Evolutionary conservation across 768 basidiomycete genomes (phyloP), one percentile per base, ranked within the genome.

Genomic region (Gloeopeniophorella convolvens): DNA sequence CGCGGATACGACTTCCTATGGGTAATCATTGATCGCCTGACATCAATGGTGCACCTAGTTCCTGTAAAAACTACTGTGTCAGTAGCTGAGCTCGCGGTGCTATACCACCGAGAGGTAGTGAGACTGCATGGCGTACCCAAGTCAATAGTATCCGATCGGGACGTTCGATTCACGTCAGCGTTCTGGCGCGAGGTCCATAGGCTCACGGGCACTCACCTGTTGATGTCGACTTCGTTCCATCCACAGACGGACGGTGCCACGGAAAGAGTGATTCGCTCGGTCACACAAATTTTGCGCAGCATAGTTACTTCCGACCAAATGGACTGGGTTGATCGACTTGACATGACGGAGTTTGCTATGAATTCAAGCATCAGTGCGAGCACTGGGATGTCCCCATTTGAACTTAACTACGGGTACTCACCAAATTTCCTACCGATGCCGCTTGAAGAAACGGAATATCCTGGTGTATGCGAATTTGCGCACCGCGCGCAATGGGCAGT

Each of bases 1-100:
- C 4, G 23, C 1, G 49, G 54, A 0, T 52, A 61, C 18, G 58
- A 62, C 23, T 60, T 57, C 21, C 34, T 60, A 2, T 49, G 59
- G 3, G 60, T 44, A 11, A 42, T 62, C 27, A 55, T 57, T 21
- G 45, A 44, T 16, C 4, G 20, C 2, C 11, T 34, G 3, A 21
- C 28, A 3, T 45, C 20, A 0, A 10, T 31, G 2, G 10, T 45
- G 6, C 31, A 21, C 6, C 3, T 45, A 2, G 31, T 45, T 0
- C 44, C 44, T 5, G 18, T 26, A 0, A 23, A 10, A 0, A 12
- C 44, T 4, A 28, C 16, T 0, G 8, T 32, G 0, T 30, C 10
- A 1, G 20, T 10, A 0, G 31, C 18, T 9, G 18, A 45, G 5
- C 31, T 45, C 2, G 31, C 44, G 0, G 13, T 20, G 2, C 13